These are phyloP conservation scores for Trichophyton simii DNA, from an alignment of 2,329 filamentous ascomycete species.

Conservation along the genomic window DNA sequence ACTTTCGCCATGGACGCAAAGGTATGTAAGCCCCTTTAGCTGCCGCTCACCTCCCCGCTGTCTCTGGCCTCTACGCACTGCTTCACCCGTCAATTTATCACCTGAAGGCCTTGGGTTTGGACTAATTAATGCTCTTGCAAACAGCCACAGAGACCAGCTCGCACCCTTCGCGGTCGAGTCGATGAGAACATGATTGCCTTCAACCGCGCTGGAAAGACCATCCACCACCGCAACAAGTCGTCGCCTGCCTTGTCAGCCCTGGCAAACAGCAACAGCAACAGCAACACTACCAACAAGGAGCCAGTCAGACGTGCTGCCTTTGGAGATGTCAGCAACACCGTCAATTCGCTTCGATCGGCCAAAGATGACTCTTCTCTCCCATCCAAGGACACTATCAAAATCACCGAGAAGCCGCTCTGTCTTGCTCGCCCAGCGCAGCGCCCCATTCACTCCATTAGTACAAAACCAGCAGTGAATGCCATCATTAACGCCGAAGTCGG, in stretches of 20 bases:
- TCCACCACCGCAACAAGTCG: slow-evolving; percentile 77
- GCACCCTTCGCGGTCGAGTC: slow-evolving; percentile 45
- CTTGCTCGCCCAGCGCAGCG: slow-evolving; percentile 51
- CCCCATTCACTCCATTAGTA: slow-evolving; percentile 22
- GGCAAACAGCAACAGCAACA: slow-evolving; percentile 16
- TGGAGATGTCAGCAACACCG: slow-evolving; percentile 66
- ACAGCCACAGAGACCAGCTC: slow-evolving; percentile 57
- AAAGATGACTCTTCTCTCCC: slow-evolving; percentile 47
- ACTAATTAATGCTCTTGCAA: slow-evolving; percentile 13
- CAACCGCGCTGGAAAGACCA: slow-evolving; percentile 40
- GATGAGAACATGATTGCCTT: slow-evolving; percentile 56
- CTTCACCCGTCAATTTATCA: background rate
- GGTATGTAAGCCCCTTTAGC: slow-evolving; percentile 19
- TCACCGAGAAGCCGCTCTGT: slow-evolving; percentile 28
- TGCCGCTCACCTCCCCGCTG: slow-evolving; percentile 18
- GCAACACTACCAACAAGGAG: slow-evolving; percentile 38
- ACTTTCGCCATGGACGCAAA: slow-evolving; percentile 34
- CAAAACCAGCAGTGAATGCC: background rate
- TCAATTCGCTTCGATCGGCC: slow-evolving; percentile 21
- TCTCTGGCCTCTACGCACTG: background rate
- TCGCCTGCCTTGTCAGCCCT: slow-evolving; percentile 48
- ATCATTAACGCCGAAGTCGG: background rate
- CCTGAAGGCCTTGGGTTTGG: background rate
- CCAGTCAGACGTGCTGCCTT: slow-evolving; percentile 66
- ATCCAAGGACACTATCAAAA: slow-evolving; percentile 33